Percentiles rank a stretch among this genome's conserved stretches.
Conservation (phyloP, 352 stramenopile genomes). For the Blastocystis sp. region DNA sequence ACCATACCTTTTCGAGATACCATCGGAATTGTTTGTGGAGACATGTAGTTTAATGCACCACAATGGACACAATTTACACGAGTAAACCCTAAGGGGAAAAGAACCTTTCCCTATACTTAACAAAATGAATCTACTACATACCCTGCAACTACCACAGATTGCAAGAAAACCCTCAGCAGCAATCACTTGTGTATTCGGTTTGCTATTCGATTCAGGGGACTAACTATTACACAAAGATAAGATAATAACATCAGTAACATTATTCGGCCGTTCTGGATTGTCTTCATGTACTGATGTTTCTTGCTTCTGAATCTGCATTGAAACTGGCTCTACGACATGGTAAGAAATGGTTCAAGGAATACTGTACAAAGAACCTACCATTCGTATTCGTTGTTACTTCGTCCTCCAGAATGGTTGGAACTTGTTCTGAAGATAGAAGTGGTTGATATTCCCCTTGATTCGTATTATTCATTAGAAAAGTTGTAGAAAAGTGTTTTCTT, state of each 20-base stretch:
- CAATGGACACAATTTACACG: not conserved
- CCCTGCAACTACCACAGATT: conserved; percentile 13
- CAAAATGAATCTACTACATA: not conserved
- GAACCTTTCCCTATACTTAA: not conserved
- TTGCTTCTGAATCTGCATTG: not conserved
- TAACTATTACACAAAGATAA: too few species aligned
- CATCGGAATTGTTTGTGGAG: conserved; percentile 10
- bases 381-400: not conserved
- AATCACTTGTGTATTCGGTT: not conserved
- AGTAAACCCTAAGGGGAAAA: conserved; percentile 30
- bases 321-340: not conserved
- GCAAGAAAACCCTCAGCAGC: conserved; percentile 35
- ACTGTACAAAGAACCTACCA: not conserved
- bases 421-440: too few species aligned
- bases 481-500: not conserved
- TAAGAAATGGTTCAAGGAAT: not conserved
- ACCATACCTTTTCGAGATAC: conserved; percentile 7
- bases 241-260: not conserved
- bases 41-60: conserved; percentile 25
- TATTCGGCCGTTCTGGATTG: not conserved
- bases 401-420: not conserved
- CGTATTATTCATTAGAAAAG: not conserved
- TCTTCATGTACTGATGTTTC: not conserved
- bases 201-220: not conserved
- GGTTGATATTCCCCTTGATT: too few species aligned